These are phyloP conservation scores for Mucor indicus DNA, from an alignment of 371 early-diverging fungal genomes.

Conservation along the genomic window DNA sequence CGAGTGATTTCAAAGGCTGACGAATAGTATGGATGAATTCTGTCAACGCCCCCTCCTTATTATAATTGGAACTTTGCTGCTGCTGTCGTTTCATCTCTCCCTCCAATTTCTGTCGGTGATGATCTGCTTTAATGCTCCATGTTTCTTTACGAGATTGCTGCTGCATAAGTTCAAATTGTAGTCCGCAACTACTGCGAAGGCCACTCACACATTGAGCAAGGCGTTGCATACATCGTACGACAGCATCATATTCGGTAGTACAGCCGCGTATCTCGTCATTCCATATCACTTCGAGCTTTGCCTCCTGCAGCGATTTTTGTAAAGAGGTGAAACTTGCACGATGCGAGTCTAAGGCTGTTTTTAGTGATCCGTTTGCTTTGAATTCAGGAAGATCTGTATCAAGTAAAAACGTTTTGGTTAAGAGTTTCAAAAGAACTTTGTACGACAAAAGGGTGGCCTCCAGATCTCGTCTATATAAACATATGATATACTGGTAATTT, in stretches of 20 bases:
- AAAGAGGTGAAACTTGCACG: conserved; percentile 62
- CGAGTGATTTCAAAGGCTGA: conserved; percentile 60
- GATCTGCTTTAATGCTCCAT: conserved; percentile 41
- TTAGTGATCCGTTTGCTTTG: conserved; percentile 44
- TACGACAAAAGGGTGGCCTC: conserved; percentile 59
- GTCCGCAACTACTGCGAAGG: conserved; percentile 59
- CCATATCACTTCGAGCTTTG: conserved; percentile 59
- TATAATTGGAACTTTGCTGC: background rate
- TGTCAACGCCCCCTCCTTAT: conserved; percentile 29
- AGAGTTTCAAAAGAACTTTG: conserved; percentile 48
- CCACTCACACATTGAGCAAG: conserved; percentile 66
- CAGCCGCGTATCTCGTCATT: conserved; percentile 46
- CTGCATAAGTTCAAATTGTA: conserved; percentile 56
- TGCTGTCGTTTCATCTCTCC: conserved; percentile 36
- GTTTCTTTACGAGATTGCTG: background rate
- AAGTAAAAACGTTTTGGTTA: conserved; percentile 67
- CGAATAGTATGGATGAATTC: conserved; percentile 58
- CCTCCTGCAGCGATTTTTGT: conserved; percentile 56
- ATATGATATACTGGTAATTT: background rate
- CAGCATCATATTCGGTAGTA: conserved; percentile 34
- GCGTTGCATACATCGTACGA: conserved; percentile 53
- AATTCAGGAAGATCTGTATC: conserved; percentile 58
- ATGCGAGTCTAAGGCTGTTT: conserved; percentile 59
- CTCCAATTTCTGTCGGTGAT: conserved; percentile 32
- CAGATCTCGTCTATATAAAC: conserved; percentile 38